Evolutionary conservation across 768 basidiomycete species (phyloP), one percentile per base, ranked within the genome.

Genomic region (Tulasnella sp.): DNA sequence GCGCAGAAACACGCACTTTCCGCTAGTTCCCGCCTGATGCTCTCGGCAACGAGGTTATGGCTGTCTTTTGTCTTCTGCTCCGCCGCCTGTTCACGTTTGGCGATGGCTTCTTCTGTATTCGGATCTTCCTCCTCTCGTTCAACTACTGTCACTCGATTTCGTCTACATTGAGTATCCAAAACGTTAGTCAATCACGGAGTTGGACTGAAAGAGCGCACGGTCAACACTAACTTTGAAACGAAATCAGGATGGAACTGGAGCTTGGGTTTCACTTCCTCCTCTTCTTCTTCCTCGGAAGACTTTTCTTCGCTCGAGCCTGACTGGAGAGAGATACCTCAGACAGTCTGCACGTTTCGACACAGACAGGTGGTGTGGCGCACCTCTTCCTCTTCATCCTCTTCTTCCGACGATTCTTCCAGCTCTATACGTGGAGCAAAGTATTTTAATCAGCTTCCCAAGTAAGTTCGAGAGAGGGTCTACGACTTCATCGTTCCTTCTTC

Each of bases 41-140:
- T 95, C 80, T 98, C 95, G 0, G 94, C 97, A 17, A 97, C 96
- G 75, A 99, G 82, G 76, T 94, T 88, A 75, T 97, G 93, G 73
- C 91, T 92, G 77, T 96, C 91, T 77, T 90, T 89, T 78, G 89
- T 88, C 66, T 94, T 86, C 78, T 95, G 89, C 78, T 92, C 92
- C 0, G 86, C 86, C 79, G 94, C 90, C 40, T 84, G 82, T 67
- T 92, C 91, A 75, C 89, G 89, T 78, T 83, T 86, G 77, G 83
- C 84, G 67, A 87, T 77, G 7, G 87, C 83, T 77, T 94, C 93
- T 79, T 96, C 94, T 0, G 88, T 86, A 75, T 94, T 89, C 67
- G 88, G 83, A 14, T 85, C 85, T 29, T 90, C 82, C 3, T 84
- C 83, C 74, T 91, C 90, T 74, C 84, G 86, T 78, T 91, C 90